These are phyloP conservation scores for Gonapodya prolifera DNA, from an alignment of 192 early-diverging fungal genomes.

Conservation along the genomic window DNA sequence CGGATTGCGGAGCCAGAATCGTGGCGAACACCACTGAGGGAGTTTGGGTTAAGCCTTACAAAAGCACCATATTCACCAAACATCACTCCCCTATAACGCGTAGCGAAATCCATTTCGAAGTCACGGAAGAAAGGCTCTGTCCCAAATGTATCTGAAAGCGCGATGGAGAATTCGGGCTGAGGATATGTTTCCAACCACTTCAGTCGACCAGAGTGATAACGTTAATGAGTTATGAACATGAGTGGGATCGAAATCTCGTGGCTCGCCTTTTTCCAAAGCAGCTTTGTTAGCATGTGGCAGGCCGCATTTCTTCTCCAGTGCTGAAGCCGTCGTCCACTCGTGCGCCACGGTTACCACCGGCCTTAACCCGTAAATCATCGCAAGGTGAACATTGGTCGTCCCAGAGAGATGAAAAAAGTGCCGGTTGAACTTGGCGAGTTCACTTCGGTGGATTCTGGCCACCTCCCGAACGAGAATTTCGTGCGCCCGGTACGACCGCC, in stretches of 20 bases:
- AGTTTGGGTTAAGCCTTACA: not conserved
- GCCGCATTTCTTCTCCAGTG: constrained; percentile 23
- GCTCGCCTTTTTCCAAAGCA: constrained; percentile 25
- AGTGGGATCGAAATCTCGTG: not conserved
- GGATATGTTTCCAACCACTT: constrained; percentile 44
- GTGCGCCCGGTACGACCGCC: constrained; percentile 53
- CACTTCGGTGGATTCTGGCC: not conserved
- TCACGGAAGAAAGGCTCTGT: constrained; percentile 47
- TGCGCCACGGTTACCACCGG: constrained; percentile 49
- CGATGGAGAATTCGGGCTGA: constrained; percentile 36
- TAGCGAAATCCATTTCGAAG: constrained; percentile 38
- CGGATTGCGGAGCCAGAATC: constrained; percentile 56
- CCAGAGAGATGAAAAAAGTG: constrained; percentile 17
- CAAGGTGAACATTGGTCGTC: constrained; percentile 61
- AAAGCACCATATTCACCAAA: not conserved
- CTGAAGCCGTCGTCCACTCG: constrained; percentile 69
- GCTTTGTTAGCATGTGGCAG: constrained; percentile 37
- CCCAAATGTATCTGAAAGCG: constrained; percentile 59
- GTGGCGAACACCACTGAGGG: constrained; percentile 42
- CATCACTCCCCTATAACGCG: constrained; percentile 15
- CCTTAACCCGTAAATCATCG: constrained; percentile 18
- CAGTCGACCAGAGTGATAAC: too few relatives aligned
- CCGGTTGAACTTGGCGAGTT: not conserved
- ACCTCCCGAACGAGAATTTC: constrained; percentile 38
- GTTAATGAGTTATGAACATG: too few relatives aligned